Evolutionary conservation across 2,329 filamentous ascomycete species (phyloP).

Genomic region (Exophiala bonariae): DNA sequence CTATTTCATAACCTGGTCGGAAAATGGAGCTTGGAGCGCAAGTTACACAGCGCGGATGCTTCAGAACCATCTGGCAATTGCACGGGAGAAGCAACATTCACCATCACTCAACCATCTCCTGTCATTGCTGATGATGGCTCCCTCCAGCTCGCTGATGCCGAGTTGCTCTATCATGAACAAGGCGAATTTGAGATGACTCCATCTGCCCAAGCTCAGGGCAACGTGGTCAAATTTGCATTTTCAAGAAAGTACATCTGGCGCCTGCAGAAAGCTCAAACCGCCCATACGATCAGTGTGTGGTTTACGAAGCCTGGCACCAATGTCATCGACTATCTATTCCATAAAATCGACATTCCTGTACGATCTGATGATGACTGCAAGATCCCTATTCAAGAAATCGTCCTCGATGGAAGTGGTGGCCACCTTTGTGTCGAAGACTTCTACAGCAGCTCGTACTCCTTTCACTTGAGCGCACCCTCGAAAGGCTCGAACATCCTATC

Average conservation of each 20-base stretch:
- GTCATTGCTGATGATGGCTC: slow-evolving; percentile 25
- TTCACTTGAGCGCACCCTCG: slow-evolving; percentile 32
- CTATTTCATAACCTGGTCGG: slow-evolving; percentile 25
- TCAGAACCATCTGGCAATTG: slow-evolving; percentile 43
- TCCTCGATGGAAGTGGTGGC: slow-evolving; percentile 40
- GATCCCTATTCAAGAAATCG: slow-evolving; percentile 7
- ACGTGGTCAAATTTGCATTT: slow-evolving; percentile 23
- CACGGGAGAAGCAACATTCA: slow-evolving; percentile 42
- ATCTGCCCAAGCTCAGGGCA: slow-evolving; percentile 28
- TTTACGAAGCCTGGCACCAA: slow-evolving; percentile 42
- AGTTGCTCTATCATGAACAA: slow-evolving; percentile 44
- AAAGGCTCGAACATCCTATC: slow-evolving; percentile 29
- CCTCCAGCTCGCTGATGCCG: slow-evolving; percentile 27
- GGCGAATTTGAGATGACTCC: slow-evolving; percentile 38
- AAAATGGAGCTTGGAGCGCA: slow-evolving; percentile 39
- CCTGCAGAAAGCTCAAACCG: slow-evolving; percentile 25
- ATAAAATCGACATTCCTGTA: slow-evolving; percentile 36
- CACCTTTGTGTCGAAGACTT: slow-evolving; percentile 49
- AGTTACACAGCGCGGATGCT: slow-evolving; percentile 41
- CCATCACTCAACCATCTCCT: slow-evolving; percentile 25
- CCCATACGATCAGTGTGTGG: slow-evolving; percentile 41
- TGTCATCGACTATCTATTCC: slow-evolving; percentile 45
- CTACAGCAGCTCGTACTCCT: slow-evolving; percentile 46
- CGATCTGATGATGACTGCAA: slow-evolving; percentile 8
- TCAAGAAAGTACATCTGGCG: slow-evolving; percentile 48